Evolutionary conservation across 2,329 filamentous ascomycete species (phyloP), one percentile per base, ranked within the genome.

Genomic region (Exophiala oligosperma): DNA sequence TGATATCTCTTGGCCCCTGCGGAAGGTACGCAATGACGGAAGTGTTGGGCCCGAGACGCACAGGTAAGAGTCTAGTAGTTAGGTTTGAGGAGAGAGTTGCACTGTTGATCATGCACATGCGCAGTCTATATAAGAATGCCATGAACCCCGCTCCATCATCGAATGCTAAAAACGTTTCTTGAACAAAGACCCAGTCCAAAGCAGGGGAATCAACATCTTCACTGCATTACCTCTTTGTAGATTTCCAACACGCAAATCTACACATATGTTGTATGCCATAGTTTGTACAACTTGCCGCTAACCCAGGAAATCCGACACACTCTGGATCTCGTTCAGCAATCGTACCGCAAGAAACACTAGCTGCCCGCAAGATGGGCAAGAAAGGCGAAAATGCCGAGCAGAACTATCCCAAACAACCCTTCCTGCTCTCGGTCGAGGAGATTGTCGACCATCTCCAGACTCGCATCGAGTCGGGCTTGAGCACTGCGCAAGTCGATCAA

Each of bases 381-480:
- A 37, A 54, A 21, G 48, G 32, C 37, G 40, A 4, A 44, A 60
- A 51, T 21, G 59, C 50, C 35, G 63, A 66, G 24, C 69, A 70
- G 52, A 66, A 64, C 49, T 73, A 71, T 53, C 57, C 68, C 26
- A 63, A 64, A 54, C 69, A 73, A 38, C 72, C 72, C 6, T 74
- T 73, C 61, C 63, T 72, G 37, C 66, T 73, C 14, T 65, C 70
- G 12, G 44, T 65, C 66, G 68, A 74, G 48, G 65, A 75, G 23
- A 73, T 80, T 21, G 68, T 75, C 24, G 68, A 75, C 44, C 71
- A 81, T 60, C 72, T 80, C 41, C 67, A 74, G 35, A 79, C 79
- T 48, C 74, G 79, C 60, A 60, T 74, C 53, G 78, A 81, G 38
- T 77, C 79, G 63, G 81, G 81, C 51, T 71, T 84, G 32, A 62